Conservation (phyloP, 176 grass and related monocot genomes). For the Triticum dicoccoides region DNA sequence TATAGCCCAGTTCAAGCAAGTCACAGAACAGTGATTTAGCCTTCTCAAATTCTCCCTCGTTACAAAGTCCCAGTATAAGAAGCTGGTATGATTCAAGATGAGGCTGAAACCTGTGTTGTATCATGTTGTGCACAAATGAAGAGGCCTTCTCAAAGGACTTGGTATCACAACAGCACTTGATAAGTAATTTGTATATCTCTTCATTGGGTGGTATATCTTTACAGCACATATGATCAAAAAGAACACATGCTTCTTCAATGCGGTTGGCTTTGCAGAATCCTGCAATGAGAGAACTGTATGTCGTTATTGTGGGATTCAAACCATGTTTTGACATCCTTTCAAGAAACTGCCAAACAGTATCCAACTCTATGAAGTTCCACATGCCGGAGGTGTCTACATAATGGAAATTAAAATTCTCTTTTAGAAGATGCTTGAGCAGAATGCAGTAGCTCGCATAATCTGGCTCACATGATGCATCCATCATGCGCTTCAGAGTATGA, state of each 20-base stretch:
- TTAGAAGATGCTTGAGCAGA: slow-evolving; percentile 72
- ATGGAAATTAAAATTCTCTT: slow-evolving; percentile 33
- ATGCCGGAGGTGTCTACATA: slow-evolving; percentile 44
- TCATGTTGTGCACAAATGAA: slow-evolving; percentile 50
- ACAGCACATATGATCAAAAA: slow-evolving; percentile 69
- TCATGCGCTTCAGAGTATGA: slow-evolving; percentile 65
- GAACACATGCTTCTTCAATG: slow-evolving; percentile 53
- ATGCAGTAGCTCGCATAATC: slow-evolving; percentile 62
- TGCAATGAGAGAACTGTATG: slow-evolving; percentile 59
- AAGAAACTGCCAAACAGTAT: slow-evolving; percentile 55
- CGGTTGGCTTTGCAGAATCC: slow-evolving; percentile 69
- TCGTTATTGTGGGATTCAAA: slow-evolving; percentile 42
- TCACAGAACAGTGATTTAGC: slow-evolving; percentile 55
- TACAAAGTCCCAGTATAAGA: slow-evolving; percentile 65
- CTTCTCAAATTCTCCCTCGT: slow-evolving; percentile 57
- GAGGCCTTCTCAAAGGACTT: slow-evolving; percentile 61
- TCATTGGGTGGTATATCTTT: slow-evolving; percentile 59
- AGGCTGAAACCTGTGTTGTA: slow-evolving; percentile 63
- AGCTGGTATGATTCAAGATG: slow-evolving; percentile 59
- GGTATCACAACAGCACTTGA: slow-evolving; percentile 67
- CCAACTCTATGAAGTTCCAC: slow-evolving; percentile 63
- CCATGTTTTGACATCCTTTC: slow-evolving; percentile 64
- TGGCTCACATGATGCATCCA: slow-evolving; percentile 66
- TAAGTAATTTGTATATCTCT: slow-evolving; percentile 65
- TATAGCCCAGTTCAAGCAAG: slow-evolving; percentile 64